phyloP scores from a whole-genome alignment of 1,284 basidiomycete species.

The Cutaneotrichosporon sp. region DNA sequence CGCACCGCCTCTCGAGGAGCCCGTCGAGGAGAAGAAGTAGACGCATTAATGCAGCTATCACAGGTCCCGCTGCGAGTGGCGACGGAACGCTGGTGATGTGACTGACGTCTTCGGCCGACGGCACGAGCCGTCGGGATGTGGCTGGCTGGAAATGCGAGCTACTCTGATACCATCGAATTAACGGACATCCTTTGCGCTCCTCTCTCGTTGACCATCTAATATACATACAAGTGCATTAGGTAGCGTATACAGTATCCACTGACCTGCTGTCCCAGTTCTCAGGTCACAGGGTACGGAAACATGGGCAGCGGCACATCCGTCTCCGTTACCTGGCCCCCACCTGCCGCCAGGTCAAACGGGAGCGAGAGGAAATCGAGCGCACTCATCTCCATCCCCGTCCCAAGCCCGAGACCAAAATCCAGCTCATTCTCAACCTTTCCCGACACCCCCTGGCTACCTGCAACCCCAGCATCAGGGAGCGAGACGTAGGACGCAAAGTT shows the following conservation, averaged over 20 bases:
- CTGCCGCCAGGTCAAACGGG: conserved; percentile 20
- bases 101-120: too few species aligned
- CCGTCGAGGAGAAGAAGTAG: conserved; percentile 20
- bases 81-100: too few species aligned
- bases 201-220: too few species aligned
- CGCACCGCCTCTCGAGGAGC: conserved; percentile 50
- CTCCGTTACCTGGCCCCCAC: conserved; percentile 15
- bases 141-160: too few species aligned
- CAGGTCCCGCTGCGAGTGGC: too few species aligned
- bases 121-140: too few species aligned
- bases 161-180: too few species aligned
- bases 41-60: too few species aligned
- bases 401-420: neutral
- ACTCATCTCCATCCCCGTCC: neutral
- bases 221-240: too few species aligned
- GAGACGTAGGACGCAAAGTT: conserved; percentile 21
- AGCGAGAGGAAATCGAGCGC: conserved; percentile 18
- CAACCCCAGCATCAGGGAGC: conserved; percentile 27
- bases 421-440: neutral
- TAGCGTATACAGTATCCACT: too few species aligned
- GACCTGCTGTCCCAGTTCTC: too few species aligned
- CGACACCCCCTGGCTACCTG: neutral
- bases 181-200: too few species aligned
- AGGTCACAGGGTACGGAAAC: conserved; percentile 7
- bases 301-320: conserved; percentile 19